Evolutionary conservation across 2,329 filamentous ascomycete genomes (phyloP), one percentile per base, ranked within the genome.

Genomic region (Leptodontidium sp.): DNA sequence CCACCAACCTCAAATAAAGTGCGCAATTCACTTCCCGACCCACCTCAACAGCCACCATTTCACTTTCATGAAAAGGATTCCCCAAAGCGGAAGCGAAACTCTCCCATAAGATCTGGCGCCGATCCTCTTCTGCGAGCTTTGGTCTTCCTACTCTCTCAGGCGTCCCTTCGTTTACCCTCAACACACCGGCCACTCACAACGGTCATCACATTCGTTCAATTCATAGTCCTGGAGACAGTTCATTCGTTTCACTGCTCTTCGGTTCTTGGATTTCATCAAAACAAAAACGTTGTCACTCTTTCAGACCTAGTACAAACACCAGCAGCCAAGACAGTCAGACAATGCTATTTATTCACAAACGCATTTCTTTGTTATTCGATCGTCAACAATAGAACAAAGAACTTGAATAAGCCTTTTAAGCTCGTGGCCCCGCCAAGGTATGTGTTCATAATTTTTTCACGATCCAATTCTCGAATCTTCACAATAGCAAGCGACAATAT

Each of bases 341-440:
- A 69, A 76, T 76, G 74, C 65, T 26, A 65, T 67, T 72, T 71
- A 65, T 66, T 64, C 32, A 65, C 52, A 69, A 64, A 61, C 11
- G 47, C 45, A 38, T 45, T 50, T 68, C 53, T 64, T 55, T 72
- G 70, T 75, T 70, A 61, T 29, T 63, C 52, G 61, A 65, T 50
- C 57, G 29, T 45, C 64, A 69, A 74, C 71, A 75, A 73, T 29
- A 49, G 71, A 72, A 62, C 29, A 68, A 67, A 65, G 57, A 17
- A 49, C 11, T 45, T 62, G 53, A 43, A 64, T 67, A 52, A 29
- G 26, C 7, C 59, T 66, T 63, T 66, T 40, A 70, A 40, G 21
- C 21, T 32, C 55, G 53, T 53, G 38, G 53, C 24, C 24, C 21
- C 52, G 52, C 15, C 32, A 45, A 67, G 49, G 53, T 53, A 55